A percentile compares a stretch with the other conserved stretches of the same genome.
These are phyloP conservation scores for Tarenaya hassleriana DNA, from an alignment of 345 rosid genomes.

Conservation along the genomic window DNA sequence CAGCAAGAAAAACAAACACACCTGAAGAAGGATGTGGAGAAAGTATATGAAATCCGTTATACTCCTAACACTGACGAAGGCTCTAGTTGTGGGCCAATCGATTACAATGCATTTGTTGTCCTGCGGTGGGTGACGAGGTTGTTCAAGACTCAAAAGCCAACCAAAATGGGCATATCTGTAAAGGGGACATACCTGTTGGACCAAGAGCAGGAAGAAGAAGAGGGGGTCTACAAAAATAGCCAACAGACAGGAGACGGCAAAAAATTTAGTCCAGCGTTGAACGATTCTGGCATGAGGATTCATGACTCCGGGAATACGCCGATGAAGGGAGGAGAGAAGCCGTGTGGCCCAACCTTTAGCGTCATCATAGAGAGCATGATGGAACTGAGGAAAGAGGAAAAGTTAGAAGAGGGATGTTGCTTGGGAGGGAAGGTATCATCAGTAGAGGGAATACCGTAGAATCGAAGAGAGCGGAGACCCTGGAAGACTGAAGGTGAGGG, in stretches of 20 bases:
- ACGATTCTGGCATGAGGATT: slow-evolving; percentile 69
- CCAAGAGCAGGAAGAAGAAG: slow-evolving; percentile 65
- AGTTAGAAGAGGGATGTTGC: not conserved
- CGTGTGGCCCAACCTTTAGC: slow-evolving; percentile 82
- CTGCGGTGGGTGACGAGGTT: slow-evolving; percentile 32
- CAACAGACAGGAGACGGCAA: slow-evolving; percentile 60
- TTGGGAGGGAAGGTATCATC: slow-evolving; percentile 4
- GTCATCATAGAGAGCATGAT: slow-evolving; percentile 62
- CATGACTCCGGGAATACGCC: slow-evolving; percentile 53
- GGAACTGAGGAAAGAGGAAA: slow-evolving; percentile 40
- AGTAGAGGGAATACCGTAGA: slow-evolving; percentile 34
- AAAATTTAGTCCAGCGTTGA: slow-evolving; percentile 64
- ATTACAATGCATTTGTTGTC: slow-evolving; percentile 44
- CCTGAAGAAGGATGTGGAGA: slow-evolving; percentile 80
- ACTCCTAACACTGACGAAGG: slow-evolving; percentile 47
- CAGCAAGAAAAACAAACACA: slow-evolving; percentile 26
- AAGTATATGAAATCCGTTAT: slow-evolving; percentile 59
- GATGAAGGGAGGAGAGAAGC: slow-evolving; percentile 29
- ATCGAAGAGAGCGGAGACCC: slow-evolving; percentile 47
- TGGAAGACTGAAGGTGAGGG: slow-evolving; percentile 31
- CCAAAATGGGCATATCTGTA: not conserved
- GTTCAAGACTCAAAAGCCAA: not conserved
- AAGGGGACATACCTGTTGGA: slow-evolving; percentile 37
- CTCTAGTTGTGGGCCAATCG: slow-evolving; percentile 37
- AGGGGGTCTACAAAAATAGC: slow-evolving; percentile 80